Evolutionary conservation across 225 moss, liverwort and hornwort species (phyloP).

Genomic region (Pseudisothecium myosuroides): DNA sequence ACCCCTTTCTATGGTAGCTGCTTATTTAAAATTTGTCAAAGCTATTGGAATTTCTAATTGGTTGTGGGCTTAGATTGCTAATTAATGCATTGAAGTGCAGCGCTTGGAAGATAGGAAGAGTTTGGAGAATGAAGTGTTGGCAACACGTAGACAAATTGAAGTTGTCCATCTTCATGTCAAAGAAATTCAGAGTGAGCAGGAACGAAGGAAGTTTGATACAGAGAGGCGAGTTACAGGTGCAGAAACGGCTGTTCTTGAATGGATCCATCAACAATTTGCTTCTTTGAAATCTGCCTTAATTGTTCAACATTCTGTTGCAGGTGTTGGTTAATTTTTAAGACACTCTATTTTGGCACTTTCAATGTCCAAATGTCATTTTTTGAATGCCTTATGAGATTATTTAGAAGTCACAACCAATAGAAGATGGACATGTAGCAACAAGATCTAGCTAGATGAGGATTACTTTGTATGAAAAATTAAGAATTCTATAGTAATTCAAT

Average conservation of each 20-base stretch:
- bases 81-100: neutral
- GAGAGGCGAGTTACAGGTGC: slow-evolving; percentile 22
- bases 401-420: neutral
- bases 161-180: slow-evolving; percentile 21
- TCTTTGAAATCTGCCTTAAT: slow-evolving; percentile 33
- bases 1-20: no score
- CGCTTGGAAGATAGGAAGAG: slow-evolving; percentile 24
- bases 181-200: slow-evolving; percentile 38
- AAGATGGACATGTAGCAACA: neutral
- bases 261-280: slow-evolving; percentile 49
- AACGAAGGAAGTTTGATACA: slow-evolving; percentile 27
- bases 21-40: neutral
- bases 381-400: neutral
- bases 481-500: neutral
- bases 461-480: neutral
- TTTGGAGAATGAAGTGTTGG: slow-evolving; percentile 18
- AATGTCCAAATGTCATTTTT: no score
- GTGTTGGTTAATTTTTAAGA: neutral
- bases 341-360: neutral
- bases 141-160: slow-evolving; percentile 12
- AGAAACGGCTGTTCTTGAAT: slow-evolving; percentile 21
- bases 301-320: slow-evolving; percentile 20
- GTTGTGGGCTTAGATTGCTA: neutral
- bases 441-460: neutral
- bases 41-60: no score